Evolutionary conservation across 129 eudicot species (phyloP).

Genomic region (Deinandra increscens): DNA sequence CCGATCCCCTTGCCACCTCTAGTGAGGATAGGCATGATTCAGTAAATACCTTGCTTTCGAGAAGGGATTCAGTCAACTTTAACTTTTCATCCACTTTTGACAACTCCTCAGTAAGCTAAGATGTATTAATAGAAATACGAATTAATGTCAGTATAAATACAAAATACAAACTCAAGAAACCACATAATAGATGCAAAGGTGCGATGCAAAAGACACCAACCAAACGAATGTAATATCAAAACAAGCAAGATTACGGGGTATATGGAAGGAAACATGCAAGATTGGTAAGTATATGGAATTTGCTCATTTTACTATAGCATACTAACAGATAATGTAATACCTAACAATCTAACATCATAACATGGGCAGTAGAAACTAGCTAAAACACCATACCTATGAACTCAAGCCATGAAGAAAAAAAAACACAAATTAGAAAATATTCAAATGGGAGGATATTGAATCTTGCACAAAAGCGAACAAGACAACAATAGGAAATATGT

Average conservation of each 20-base stretch:
- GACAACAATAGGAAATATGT: not conserved
- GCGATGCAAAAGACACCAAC: not conserved
- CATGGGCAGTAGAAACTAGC: not conserved
- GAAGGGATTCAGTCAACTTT: slow-evolving; percentile 73
- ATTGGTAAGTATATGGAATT: not conserved
- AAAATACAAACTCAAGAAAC: slow-evolving; percentile 10
- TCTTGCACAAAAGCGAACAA: slow-evolving; percentile 18
- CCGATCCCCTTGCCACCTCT: not conserved
- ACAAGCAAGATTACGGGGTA: slow-evolving; percentile 11
- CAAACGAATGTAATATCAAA: slow-evolving; percentile 1
- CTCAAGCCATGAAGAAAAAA: not conserved
- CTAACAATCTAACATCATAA: not conserved
- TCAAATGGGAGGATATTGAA: not conserved
- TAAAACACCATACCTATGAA: not conserved
- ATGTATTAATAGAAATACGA: slow-evolving; percentile 7
- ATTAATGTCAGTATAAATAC: slow-evolving; percentile 12
- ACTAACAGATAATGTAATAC: not conserved
- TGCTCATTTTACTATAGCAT: not conserved
- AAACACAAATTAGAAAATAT: not conserved
- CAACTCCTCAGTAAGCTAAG: slow-evolving; percentile 79
- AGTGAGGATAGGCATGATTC: slow-evolving; percentile 4
- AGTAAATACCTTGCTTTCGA: slow-evolving; percentile 72
- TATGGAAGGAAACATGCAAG: not conserved
- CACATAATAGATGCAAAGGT: slow-evolving; percentile 3
- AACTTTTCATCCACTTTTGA: slow-evolving; percentile 83